A percentile compares a stretch with the other conserved stretches of the same genome.
These are phyloP conservation scores for Fusarium sp. DNA, from an alignment of 2,329 filamentous ascomycete genomes.

Conservation along the genomic window DNA sequence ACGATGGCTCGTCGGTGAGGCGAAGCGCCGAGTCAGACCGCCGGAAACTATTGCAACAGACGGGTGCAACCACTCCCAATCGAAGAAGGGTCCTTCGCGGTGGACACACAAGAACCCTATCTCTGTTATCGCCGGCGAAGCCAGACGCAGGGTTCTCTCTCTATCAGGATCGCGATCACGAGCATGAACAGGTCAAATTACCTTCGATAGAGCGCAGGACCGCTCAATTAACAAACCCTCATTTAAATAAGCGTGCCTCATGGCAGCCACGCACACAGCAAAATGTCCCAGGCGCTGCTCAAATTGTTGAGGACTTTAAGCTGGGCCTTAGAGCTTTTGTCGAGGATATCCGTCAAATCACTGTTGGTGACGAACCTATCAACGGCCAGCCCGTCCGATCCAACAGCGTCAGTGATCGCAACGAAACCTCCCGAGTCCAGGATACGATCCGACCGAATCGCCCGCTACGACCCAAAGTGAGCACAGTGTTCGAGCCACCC, in stretches of 20 bases:
- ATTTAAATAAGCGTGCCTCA: slow-evolving; percentile 67
- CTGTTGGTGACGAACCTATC: slow-evolving; percentile 91
- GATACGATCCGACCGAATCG: slow-evolving; percentile 61
- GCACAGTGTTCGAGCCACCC: slow-evolving; percentile 56
- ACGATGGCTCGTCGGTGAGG: slow-evolving; percentile 51
- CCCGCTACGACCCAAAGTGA: slow-evolving; percentile 56
- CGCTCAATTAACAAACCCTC: slow-evolving; percentile 54
- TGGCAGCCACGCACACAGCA: slow-evolving; percentile 67
- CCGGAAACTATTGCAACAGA: slow-evolving; percentile 71
- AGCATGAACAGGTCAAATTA: slow-evolving; percentile 44
- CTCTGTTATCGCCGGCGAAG: slow-evolving; percentile 80
- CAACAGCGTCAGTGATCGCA: slow-evolving; percentile 37
- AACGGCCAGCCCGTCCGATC: slow-evolving; percentile 58
- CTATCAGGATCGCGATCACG: slow-evolving; percentile 53
- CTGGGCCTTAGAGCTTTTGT: slow-evolving; percentile 94
- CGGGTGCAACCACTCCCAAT: slow-evolving; percentile 56
- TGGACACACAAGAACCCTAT: slow-evolving; percentile 74
- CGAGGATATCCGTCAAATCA: slow-evolving; percentile 94
- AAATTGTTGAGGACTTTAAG: slow-evolving; percentile 89
- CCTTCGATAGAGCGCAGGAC: slow-evolving; percentile 49
- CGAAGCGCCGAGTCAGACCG: slow-evolving; percentile 75
- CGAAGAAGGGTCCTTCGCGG: slow-evolving; percentile 76
- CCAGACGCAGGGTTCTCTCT: slow-evolving; percentile 58
- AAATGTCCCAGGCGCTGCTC: slow-evolving; percentile 67
- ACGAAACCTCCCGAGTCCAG: slow-evolving; percentile 52